Conservation (phyloP, 164 flowering plant genomes). For the Vitis rotundifolia region DNA sequence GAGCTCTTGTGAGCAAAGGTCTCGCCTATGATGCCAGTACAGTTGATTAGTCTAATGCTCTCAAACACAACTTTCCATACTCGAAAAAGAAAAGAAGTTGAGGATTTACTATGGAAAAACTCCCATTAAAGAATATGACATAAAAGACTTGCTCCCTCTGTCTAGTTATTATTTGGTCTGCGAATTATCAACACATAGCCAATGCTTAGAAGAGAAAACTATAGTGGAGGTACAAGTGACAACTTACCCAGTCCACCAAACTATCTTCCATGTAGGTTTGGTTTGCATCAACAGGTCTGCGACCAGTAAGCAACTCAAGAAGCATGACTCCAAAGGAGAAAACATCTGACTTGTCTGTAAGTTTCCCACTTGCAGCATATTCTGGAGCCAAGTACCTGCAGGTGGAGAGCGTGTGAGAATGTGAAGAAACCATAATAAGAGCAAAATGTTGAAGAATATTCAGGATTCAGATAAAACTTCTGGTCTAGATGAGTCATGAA, state of each 20-base stretch:
- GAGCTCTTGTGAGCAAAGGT: conserved; percentile 69
- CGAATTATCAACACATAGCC: neutral
- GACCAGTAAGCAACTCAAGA: conserved; percentile 88
- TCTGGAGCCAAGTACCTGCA: conserved; percentile 94
- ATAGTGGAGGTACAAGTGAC: neutral
- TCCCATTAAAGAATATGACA: too few species aligned
- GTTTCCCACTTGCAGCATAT: conserved; percentile 90
- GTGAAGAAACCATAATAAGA: neutral
- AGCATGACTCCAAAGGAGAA: conserved; percentile 95
- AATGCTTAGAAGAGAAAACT: neutral
- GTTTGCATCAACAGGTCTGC: conserved; percentile 64
- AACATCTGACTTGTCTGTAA: conserved; percentile 88
- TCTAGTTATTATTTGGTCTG: neutral
- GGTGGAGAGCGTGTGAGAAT: neutral
- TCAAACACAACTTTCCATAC: neutral
- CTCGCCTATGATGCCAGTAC: conserved; percentile 59
- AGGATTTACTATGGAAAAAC: too few species aligned
- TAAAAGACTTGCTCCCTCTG: too few species aligned
- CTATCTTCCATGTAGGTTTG: conserved; percentile 69
- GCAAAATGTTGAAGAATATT: too few species aligned
- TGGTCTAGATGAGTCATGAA: neutral
- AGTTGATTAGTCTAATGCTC: neutral
- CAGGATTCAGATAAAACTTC: neutral
- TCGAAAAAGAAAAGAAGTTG: neutral
- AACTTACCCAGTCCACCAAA: conserved; percentile 91